Evolutionary conservation across 352 stramenopile species (phyloP).

Genomic region (Phytophthora syringae): DNA sequence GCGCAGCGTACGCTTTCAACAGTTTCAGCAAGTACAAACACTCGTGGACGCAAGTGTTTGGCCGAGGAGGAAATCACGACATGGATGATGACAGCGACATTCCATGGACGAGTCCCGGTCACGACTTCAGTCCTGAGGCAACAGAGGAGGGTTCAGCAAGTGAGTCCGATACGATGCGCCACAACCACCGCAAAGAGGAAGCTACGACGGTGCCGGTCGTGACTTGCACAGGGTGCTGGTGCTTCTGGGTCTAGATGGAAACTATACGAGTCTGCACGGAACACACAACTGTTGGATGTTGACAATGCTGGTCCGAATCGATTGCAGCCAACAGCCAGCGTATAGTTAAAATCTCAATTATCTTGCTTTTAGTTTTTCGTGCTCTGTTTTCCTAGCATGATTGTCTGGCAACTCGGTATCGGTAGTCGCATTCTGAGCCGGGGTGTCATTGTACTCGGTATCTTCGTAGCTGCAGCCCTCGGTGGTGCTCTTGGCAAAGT

Average conservation of each 20-base stretch:
- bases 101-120: constrained; percentile 20
- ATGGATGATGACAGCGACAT: constrained; percentile 28
- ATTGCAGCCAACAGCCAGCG: background rate
- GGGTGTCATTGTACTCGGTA: constrained; percentile 11
- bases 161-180: constrained; percentile 5
- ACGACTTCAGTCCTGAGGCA: constrained; percentile 22
- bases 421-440: constrained; percentile 8
- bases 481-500: constrained; percentile 39
- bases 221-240: constrained; percentile 31
- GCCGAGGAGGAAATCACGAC: constrained; percentile 25
- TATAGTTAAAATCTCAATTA: too few relatives aligned
- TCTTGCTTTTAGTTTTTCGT: too few relatives aligned
- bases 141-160: constrained; percentile 24
- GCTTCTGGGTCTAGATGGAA: constrained; percentile 20
- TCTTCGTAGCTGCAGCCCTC: constrained; percentile 31
- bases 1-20: constrained; percentile 38
- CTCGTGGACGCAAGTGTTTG: constrained; percentile 62
- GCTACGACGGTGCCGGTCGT: constrained; percentile 14
- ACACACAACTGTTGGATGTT: background rate
- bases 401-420: constrained; percentile 3
- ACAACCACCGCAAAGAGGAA: background rate
- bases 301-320: background rate
- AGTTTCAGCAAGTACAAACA: constrained; percentile 40
- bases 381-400: too few relatives aligned
- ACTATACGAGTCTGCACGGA: too few relatives aligned